These are phyloP conservation scores for Lactarius hengduanensis DNA, from an alignment of 768 basidiomycete species.

Conservation along the genomic window DNA sequence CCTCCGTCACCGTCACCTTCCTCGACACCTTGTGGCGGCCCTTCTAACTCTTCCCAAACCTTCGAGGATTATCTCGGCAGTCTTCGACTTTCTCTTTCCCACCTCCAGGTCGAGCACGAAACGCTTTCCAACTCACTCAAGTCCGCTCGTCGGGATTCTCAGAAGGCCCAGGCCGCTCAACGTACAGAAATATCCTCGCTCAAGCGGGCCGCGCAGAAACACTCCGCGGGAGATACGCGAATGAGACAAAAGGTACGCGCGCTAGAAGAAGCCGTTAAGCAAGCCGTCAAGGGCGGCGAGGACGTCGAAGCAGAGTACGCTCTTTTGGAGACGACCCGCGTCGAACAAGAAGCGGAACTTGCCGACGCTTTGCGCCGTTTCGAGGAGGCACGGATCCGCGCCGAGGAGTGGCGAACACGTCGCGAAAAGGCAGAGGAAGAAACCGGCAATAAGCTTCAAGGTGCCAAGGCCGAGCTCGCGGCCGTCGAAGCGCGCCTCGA, in stretches of 20 bases:
- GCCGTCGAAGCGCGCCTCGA: conserved; percentile 54
- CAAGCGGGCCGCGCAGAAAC: conserved; percentile 81
- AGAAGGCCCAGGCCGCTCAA: conserved; percentile 78
- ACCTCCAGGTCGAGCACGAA: conserved; percentile 65
- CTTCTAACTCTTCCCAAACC: conserved; percentile 41
- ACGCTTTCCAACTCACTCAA: conserved; percentile 70
- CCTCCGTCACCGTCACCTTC: conserved; percentile 28
- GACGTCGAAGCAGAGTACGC: conserved; percentile 44
- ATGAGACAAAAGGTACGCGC: conserved; percentile 84
- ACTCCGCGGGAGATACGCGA: conserved; percentile 69
- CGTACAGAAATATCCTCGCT: conserved; percentile 82
- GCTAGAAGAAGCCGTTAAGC: conserved; percentile 84
- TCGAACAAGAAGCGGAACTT: conserved; percentile 21
- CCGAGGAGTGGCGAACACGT: conserved; percentile 22
- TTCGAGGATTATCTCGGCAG: conserved; percentile 66
- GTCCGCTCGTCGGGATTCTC: conserved; percentile 72
- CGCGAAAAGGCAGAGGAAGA: conserved; percentile 43
- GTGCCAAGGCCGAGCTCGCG: conserved; percentile 43
- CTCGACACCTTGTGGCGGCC: conserved; percentile 26
- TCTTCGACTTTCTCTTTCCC: conserved; percentile 64
- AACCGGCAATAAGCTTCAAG: conserved; percentile 41
- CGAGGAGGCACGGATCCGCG: conserved; percentile 12
- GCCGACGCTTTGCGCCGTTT: conserved; percentile 36
- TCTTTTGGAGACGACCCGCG: conserved; percentile 40
- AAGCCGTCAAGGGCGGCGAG: conserved; percentile 51